Base-by-base conservation (phyloP, 305 asterid species). In the Solanum hybrid region DNA sequence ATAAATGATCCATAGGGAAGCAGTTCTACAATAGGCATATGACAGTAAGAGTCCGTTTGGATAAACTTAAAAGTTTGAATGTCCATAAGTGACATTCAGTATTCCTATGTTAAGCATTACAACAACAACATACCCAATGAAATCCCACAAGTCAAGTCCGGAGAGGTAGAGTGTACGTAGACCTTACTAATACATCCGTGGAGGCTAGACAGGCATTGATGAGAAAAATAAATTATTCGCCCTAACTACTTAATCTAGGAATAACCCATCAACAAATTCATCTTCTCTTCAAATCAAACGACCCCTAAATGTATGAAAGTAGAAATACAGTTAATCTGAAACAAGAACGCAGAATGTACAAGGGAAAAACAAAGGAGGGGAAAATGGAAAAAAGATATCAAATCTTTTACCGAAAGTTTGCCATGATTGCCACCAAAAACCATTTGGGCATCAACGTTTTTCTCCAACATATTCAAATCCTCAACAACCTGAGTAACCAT, bases 361-460 rank as follows among this genome's bases (percentile, higher is more conserved):
- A n/a, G 17, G 12, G 33, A 27, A 27, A 22, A 17, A 15, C 41
- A 70, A 72, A 65, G 4, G 36, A 36, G 38, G 38, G 6, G 14
- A 34, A 31, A 29, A 38, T 27, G 10, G 22, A n/a, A 80, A n/a
- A 36, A 32, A 34, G 15, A 1, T 1, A 72, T 36, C 68, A 61
- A 12, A 14, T 34, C 27, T 26, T 3, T 89, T 88, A 96, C 99
- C 94, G 93, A 90, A 87, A 96, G 97, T 22, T 76, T 91, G 80
- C 99, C 99, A 91, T 93, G 98, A 93, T 96, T 95, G 77, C 99
- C 98, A 75, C 93, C 95, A 91, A 97, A 97, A 13, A 93, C 91
- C 98, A 97, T 94, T 14, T 89, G 91, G 39, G 95, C 90, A 89
- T 94, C 92, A 79, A 89, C 88, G 39, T 94, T 93, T 87, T 93